Base-by-base conservation (phyloP, 2,329 filamentous ascomycete species). In the Pestalotiopsis sp. region DNA sequence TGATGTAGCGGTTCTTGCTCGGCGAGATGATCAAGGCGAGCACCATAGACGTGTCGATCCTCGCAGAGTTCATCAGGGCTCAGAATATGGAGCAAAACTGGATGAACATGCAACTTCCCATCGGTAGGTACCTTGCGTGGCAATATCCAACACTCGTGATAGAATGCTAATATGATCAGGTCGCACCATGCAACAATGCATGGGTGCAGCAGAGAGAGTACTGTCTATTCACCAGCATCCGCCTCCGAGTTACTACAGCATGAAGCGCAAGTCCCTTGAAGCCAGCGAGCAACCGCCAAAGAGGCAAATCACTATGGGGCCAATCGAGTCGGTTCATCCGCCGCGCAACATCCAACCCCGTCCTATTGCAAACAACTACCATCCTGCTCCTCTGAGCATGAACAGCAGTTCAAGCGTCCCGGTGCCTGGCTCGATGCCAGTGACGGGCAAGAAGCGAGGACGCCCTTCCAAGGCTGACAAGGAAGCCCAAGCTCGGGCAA, bases 21-120 rank as follows among this genome's bases (percentile, higher is more conserved):
- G 85, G 82, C 68, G 87, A 89, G 77, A 86, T 88, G 73, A 85
- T 89, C 77, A 89, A 88, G 73, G 81, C 81, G 69, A 89, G 86
- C 78, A 77, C 81, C 38, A 77, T 88, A 69, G 83, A 87, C 67
- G 75, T 87, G 27, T 75, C 79, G 12, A 76, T 76, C 20, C 76
- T 89, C 38, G 81, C 83, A 23, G 78, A 79, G 13, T 87, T 89
- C 69, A 80, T 89, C 72, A 83, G 74, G 70, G 70, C 74, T 52
- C 77, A 82, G 68, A 77, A 76, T 11, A 73, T 85, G 66, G 76
- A 80, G 69, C 82, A 83, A 9, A 79, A 82, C 69, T 86, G 83
- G 83, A 78, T 83, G 75, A 78, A 76, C 60, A 85, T 86, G 80
- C 84, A 85, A 71, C 78, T 86, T 52, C 84, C 84, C 12, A 72